A percentile compares a stretch with the other conserved stretches of the same genome.
These are phyloP conservation scores for Sporothrix schenckii DNA, from an alignment of 2,329 filamentous ascomycete genomes.

Conservation along the genomic window DNA sequence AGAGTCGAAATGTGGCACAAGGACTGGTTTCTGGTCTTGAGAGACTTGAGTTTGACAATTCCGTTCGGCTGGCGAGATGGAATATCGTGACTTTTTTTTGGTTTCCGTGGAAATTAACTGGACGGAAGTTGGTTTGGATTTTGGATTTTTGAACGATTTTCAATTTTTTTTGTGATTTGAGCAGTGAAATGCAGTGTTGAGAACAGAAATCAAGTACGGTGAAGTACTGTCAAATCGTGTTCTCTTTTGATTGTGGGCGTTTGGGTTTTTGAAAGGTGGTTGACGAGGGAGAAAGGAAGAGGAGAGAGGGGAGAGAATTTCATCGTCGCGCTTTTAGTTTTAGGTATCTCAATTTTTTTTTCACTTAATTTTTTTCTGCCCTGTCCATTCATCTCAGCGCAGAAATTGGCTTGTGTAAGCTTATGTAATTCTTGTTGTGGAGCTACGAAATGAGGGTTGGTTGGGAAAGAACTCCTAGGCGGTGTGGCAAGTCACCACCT, in stretches of 20 bases:
- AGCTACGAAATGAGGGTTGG: slow-evolving; percentile 24
- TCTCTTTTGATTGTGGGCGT: slow-evolving; percentile 42
- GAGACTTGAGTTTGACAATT: background rate
- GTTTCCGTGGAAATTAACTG: slow-evolving; percentile 35
- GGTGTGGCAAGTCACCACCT: slow-evolving; percentile 22
- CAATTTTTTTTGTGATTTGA: slow-evolving; percentile 62
- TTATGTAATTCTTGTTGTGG: slow-evolving; percentile 28
- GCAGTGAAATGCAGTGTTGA: slow-evolving; percentile 53
- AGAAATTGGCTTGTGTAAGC: slow-evolving; percentile 26
- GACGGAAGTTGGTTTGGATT: slow-evolving; percentile 36
- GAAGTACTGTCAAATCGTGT: slow-evolving; percentile 51
- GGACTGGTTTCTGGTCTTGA: background rate
- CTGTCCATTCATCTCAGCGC: slow-evolving; percentile 29
- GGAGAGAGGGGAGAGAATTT: slow-evolving; percentile 33
- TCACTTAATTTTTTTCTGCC: slow-evolving; percentile 27
- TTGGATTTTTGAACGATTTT: slow-evolving; percentile 57
- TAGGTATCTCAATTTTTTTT: slow-evolving; percentile 32
- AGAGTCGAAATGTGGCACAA: slow-evolving; percentile 9
- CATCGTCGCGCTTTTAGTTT: slow-evolving; percentile 30
- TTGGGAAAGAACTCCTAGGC: slow-evolving; percentile 3
- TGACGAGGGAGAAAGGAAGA: slow-evolving; percentile 35
- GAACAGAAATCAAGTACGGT: slow-evolving; percentile 63
- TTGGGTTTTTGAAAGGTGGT: slow-evolving; percentile 50
- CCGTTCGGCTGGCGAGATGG: slow-evolving; percentile 29
- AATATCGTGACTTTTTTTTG: slow-evolving; percentile 31